phyloP scores from a whole-genome alignment of 768 basidiomycete genomes.

The Hypsizygus marmoreus region DNA sequence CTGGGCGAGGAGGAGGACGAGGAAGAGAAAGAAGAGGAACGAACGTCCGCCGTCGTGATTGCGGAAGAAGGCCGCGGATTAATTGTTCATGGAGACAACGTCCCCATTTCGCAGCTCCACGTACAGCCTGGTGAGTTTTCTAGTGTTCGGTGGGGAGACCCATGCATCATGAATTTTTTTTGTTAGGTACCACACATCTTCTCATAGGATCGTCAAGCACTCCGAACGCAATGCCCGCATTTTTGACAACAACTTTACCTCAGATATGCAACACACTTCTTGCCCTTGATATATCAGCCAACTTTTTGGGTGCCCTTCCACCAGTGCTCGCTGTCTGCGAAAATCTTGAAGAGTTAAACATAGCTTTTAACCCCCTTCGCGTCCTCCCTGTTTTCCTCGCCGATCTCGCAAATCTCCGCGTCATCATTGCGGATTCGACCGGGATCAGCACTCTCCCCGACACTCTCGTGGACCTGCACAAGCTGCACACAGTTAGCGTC shows the following conservation, averaged over 20 bases:
- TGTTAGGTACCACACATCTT: slow-evolving; percentile 88
- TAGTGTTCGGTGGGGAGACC: too few relatives aligned
- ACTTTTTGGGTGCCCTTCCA: slow-evolving; percentile 83
- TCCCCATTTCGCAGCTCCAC: slow-evolving; percentile 61
- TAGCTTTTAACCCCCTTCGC: slow-evolving; percentile 88
- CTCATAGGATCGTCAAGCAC: slow-evolving; percentile 81
- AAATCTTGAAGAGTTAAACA: slow-evolving; percentile 89
- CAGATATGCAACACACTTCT: slow-evolving; percentile 78
- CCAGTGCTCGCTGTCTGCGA: slow-evolving; percentile 79
- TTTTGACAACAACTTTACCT: slow-evolving; percentile 71
- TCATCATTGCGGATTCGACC: slow-evolving; percentile 92
- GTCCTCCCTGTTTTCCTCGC: slow-evolving; percentile 91
- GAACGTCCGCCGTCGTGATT: slow-evolving; percentile 75
- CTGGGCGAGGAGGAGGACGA: slow-evolving; percentile 49
- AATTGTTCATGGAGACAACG: slow-evolving; percentile 72
- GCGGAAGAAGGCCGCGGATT: slow-evolving; percentile 86
- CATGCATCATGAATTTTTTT: slow-evolving; percentile 8
- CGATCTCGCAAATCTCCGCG: slow-evolving; percentile 72
- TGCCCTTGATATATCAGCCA: slow-evolving; percentile 90
- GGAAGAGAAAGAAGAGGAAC: slow-evolving; percentile 61
- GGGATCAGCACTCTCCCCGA: slow-evolving; percentile 78
- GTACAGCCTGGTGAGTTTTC: slow-evolving; percentile 68
- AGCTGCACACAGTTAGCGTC: slow-evolving; percentile 86
- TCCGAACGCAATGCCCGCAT: slow-evolving; percentile 75
- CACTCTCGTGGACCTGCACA: slow-evolving; percentile 69